These are phyloP conservation scores for Colletotrichum limetticola DNA, from an alignment of 2,329 filamentous ascomycete genomes.

Conservation along the genomic window DNA sequence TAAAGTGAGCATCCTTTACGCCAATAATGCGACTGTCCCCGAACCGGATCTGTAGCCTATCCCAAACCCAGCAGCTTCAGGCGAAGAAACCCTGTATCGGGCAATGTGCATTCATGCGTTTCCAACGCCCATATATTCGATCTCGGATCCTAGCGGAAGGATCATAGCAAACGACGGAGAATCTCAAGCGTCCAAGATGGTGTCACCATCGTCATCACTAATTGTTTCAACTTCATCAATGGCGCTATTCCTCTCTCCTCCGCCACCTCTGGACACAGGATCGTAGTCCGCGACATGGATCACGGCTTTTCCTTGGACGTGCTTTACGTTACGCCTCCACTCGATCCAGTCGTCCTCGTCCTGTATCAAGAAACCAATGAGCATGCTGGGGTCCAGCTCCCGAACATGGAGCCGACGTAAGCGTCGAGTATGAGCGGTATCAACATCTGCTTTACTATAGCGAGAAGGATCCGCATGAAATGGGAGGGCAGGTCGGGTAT, in stretches of 20 bases:
- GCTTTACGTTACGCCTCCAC: slow-evolving; percentile 82
- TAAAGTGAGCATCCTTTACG: not conserved
- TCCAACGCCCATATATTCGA: not conserved
- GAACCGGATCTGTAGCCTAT: not conserved
- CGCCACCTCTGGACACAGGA: slow-evolving; percentile 62
- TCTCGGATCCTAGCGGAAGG: not conserved
- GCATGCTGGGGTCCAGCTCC: slow-evolving; percentile 98
- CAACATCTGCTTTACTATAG: slow-evolving; percentile 78
- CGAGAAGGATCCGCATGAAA: slow-evolving; percentile 66
- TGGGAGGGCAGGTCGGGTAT: slow-evolving; percentile 80
- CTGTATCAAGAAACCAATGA: slow-evolving; percentile 90
- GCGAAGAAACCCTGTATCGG: not conserved
- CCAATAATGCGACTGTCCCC: not conserved
- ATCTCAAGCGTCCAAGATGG: slow-evolving; percentile 41
- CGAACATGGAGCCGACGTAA: slow-evolving; percentile 84
- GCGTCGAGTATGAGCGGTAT: slow-evolving; percentile 87
- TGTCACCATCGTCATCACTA: slow-evolving; percentile 73
- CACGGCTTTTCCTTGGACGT: slow-evolving; percentile 84
- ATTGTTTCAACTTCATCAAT: slow-evolving; percentile 92
- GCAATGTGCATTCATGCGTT: not conserved
- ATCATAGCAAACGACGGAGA: not conserved
- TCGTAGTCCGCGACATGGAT: slow-evolving; percentile 84
- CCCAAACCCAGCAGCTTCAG: not conserved
- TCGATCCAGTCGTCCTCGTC: slow-evolving; percentile 84
- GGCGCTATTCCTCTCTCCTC: slow-evolving; percentile 73